phyloP scores from a whole-genome alignment of 164 flowering plant genomes.

The Vitis rotundifolia region DNA sequence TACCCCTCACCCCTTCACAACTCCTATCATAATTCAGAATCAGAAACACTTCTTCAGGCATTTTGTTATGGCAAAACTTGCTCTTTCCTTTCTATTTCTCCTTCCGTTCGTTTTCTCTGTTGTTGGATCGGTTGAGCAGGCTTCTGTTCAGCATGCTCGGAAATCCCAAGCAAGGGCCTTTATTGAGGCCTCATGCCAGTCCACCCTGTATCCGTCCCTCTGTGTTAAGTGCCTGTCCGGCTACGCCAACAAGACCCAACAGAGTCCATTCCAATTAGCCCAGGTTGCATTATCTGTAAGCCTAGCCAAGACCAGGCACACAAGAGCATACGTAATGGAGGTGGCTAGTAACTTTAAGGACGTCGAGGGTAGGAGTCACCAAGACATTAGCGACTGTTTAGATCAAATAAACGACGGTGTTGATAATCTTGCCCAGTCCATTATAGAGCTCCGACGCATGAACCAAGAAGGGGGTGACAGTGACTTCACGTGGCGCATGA shows the following conservation, averaged over 20 bases:
- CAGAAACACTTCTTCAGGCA: conserved; percentile 1
- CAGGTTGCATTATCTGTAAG: conserved; percentile 35
- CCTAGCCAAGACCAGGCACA: conserved; percentile 32
- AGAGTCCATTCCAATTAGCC: conserved; percentile 29
- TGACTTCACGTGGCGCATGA: conserved; percentile 32
- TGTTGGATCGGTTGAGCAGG: conserved; percentile 1
- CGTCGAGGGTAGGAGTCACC: conserved; percentile 18
- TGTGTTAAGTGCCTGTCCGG: conserved; percentile 28
- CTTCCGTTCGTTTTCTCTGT: conserved; percentile 6
- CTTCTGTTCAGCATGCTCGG: background rate
- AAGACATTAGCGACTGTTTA: conserved; percentile 31
- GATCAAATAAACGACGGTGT: conserved; percentile 35
- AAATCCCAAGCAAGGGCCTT: conserved; percentile 21
- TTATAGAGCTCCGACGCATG: conserved; percentile 28
- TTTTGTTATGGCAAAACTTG: conserved; percentile 12
- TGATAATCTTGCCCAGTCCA: conserved; percentile 25
- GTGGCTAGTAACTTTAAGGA: conserved; percentile 25
- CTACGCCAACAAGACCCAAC: conserved; percentile 13
- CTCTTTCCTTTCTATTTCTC: conserved; percentile 16
- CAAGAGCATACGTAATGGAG: conserved; percentile 27
- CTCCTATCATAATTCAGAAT: background rate
- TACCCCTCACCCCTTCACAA: background rate
- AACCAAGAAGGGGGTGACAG: background rate
- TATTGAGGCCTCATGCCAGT: conserved; percentile 27
- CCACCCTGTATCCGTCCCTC: conserved; percentile 34